phyloP scores from a whole-genome alignment of 768 basidiomycete genomes.

The Chiua virens region DNA sequence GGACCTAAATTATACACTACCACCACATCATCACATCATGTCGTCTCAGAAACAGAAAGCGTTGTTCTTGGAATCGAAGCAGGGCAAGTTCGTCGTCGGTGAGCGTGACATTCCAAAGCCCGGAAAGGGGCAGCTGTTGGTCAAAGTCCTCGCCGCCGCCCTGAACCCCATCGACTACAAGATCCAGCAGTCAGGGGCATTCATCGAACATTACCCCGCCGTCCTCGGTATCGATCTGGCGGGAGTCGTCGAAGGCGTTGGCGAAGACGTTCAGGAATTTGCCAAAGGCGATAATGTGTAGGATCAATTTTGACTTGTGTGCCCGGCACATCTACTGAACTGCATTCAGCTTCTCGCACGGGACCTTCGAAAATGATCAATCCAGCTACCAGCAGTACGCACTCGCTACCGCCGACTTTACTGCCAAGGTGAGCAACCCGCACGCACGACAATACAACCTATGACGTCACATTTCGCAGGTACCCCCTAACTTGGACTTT shows the following conservation, averaged over 20 bases:
- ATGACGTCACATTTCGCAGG: slow-evolving; percentile 28
- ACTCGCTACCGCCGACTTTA: slow-evolving; percentile 29
- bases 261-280: slow-evolving; percentile 35
- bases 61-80: slow-evolving; percentile 26
- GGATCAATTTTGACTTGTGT: slow-evolving; percentile 11
- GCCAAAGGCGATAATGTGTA: slow-evolving; percentile 44
- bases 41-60: slow-evolving; percentile 28
- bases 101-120: slow-evolving; percentile 32
- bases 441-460: neutral
- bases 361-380: slow-evolving; percentile 33
- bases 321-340: neutral
- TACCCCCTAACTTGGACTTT: slow-evolving; percentile 44
- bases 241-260: slow-evolving; percentile 40
- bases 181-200: slow-evolving; percentile 31
- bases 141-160: slow-evolving; percentile 39
- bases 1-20: slow-evolving; percentile 12
- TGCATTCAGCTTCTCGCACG: slow-evolving; percentile 18
- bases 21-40: slow-evolving; percentile 15
- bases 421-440: slow-evolving; percentile 35
- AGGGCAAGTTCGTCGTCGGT: slow-evolving; percentile 31
- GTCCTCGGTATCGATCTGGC: slow-evolving; percentile 37
- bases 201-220: slow-evolving; percentile 36
- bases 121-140: slow-evolving; percentile 39
- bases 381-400: slow-evolving; percentile 43
- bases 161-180: slow-evolving; percentile 51